Conservation (phyloP, 805 yeast genomes). For the Cyberlindnera xylosilytica region DNA sequence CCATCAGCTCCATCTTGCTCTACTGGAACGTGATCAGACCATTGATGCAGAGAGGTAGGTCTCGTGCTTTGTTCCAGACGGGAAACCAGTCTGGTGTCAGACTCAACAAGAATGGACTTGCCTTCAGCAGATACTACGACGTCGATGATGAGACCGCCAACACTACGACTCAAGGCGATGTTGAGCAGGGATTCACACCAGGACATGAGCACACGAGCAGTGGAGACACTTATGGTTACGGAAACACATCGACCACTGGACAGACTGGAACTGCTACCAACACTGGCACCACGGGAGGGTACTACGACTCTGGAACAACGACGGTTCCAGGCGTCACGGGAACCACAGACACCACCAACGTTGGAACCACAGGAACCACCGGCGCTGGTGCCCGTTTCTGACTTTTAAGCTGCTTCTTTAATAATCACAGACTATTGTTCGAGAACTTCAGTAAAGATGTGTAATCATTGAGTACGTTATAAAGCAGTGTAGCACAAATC, state of each 20-base stretch:
- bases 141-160: background rate
- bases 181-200: background rate
- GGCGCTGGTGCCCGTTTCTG: no score
- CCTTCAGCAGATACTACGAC: constrained; percentile 4
- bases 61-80: background rate
- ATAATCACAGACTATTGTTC: no score
- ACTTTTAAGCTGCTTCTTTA: no score
- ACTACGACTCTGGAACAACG: no score
- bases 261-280: no score
- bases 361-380: no score
- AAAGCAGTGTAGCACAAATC: no score
- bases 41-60: constrained; percentile 4
- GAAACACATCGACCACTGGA: background rate
- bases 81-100: constrained; percentile 4
- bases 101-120: constrained; percentile 9
- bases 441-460: no score
- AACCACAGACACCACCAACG: no score
- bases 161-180: background rate
- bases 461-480: no score
- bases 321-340: no score
- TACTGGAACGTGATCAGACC: constrained; percentile 29
- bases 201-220: background rate
- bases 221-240: background rate
- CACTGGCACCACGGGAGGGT: no score
- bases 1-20: constrained; percentile 25